These are phyloP conservation scores for Phanerochaete sordida DNA, from an alignment of 768 basidiomycete species.

Conservation along the genomic window DNA sequence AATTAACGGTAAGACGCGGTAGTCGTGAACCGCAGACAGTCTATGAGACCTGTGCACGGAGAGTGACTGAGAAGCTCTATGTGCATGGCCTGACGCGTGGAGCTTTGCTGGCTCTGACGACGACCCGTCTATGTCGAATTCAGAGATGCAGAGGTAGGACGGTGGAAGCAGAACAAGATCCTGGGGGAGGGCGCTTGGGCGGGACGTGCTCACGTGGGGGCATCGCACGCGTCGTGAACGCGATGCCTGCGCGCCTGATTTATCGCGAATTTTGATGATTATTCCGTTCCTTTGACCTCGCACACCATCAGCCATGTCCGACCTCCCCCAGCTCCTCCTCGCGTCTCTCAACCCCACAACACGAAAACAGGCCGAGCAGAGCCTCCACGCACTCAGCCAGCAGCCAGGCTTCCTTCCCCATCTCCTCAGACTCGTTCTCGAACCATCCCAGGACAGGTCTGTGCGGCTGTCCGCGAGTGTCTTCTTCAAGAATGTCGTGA, in stretches of 20 bases:
- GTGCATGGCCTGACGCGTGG: too few species aligned
- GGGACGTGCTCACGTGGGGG: not conserved
- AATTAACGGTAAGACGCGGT: too few species aligned
- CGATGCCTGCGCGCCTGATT: not conserved
- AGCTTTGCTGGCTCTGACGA: too few species aligned
- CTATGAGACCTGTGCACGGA: too few species aligned
- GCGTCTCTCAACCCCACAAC: conserved; percentile 67
- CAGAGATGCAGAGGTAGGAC: too few species aligned
- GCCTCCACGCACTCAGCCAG: conserved; percentile 58
- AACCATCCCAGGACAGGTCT: conserved; percentile 57
- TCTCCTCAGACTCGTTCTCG: conserved; percentile 76
- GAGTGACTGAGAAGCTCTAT: too few species aligned
- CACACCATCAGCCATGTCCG: conserved; percentile 45
- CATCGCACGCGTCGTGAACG: conserved; percentile 4
- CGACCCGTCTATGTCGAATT: too few species aligned
- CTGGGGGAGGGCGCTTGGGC: too few species aligned
- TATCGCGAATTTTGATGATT: conserved; percentile 3
- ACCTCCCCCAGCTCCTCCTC: conserved; percentile 65
- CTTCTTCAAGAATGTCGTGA: conserved; percentile 90
- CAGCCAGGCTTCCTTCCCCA: conserved; percentile 79
- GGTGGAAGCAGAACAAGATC: too few species aligned
- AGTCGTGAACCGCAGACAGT: too few species aligned
- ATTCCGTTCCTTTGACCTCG: not conserved
- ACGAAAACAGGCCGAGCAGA: conserved; percentile 79
- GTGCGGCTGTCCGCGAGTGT: conserved; percentile 83